A percentile compares a stretch with the other conserved stretches of the same genome.
These are phyloP conservation scores for Arachis hypogaea DNA, from an alignment of 306 rosid species.

Conservation along the genomic window DNA sequence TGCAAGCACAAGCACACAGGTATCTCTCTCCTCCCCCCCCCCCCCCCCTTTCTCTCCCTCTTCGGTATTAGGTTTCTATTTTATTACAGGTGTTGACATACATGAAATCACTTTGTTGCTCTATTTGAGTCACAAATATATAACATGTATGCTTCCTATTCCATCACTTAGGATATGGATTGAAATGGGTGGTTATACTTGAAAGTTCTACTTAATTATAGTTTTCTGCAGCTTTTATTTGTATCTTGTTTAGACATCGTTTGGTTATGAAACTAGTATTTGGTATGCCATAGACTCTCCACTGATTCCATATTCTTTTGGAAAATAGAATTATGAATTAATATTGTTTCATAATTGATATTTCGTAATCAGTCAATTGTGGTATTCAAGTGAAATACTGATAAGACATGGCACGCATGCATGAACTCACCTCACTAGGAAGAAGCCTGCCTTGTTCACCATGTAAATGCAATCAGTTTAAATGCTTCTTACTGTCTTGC, in stretches of 20 bases:
- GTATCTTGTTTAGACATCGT: constrained; percentile 12
- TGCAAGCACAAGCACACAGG: neutral
- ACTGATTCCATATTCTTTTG: neutral
- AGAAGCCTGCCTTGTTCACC: neutral
- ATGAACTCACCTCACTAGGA: neutral
- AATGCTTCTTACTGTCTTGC: constrained; percentile 4
- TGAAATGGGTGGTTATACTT: too few relatives aligned
- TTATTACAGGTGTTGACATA: neutral
- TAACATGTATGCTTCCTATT: neutral
- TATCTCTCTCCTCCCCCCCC: neutral
- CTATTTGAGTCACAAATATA: constrained; percentile 11
- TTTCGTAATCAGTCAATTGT: constrained; percentile 20
- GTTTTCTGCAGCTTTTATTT: neutral
- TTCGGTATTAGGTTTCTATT: too few relatives aligned
- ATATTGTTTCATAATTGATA: neutral
- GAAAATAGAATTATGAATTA: constrained; percentile 5
- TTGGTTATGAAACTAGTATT: constrained; percentile 4
- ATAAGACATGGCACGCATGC: neutral
- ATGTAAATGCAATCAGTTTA: neutral
- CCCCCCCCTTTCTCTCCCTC: too few relatives aligned
- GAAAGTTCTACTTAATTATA: neutral
- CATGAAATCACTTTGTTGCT: neutral
- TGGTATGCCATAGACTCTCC: neutral
- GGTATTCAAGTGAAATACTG: neutral
- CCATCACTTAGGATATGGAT: constrained; percentile 4